phyloP scores from a whole-genome alignment of 805 yeast genomes.

The Ogataea ramenticola region DNA sequence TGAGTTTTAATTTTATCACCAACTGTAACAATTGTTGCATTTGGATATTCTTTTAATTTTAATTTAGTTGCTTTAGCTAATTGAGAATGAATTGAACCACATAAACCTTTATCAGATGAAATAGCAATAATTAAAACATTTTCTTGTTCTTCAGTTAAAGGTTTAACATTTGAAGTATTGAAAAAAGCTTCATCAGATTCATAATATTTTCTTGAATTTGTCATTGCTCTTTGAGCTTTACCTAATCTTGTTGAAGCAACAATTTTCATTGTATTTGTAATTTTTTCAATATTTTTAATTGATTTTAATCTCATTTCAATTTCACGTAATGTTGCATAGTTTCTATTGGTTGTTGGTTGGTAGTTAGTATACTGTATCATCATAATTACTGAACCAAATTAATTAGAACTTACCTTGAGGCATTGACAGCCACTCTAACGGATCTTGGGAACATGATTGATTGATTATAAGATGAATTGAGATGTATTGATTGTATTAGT shows the following conservation, averaged over 20 bases:
- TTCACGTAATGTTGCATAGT: conserved; percentile 97
- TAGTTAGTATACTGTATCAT: no score
- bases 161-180: conserved; percentile 67
- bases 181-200: conserved; percentile 73
- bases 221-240: conserved; percentile 94
- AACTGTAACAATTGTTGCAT: conserved; percentile 73
- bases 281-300: conserved; percentile 97
- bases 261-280: conserved; percentile 99
- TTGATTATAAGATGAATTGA: background rate
- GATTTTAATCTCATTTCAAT: conserved; percentile 97
- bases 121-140: conserved; percentile 80
- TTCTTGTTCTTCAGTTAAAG: conserved; percentile 34
- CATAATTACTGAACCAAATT: no score
- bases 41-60: conserved; percentile 53
- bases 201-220: conserved; percentile 77
- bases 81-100: conserved; percentile 98
- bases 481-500: background rate
- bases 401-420: background rate
- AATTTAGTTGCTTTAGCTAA: conserved; percentile 81
- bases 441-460: background rate
- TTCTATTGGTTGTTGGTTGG: conserved; percentile 37
- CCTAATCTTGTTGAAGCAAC: conserved; percentile 96
- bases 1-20: conserved; percentile 95
- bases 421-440: background rate
- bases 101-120: conserved; percentile 95